These are phyloP conservation scores for Fusarium vanettenii DNA, from an alignment of 2,329 filamentous ascomycete species.

Conservation along the genomic window DNA sequence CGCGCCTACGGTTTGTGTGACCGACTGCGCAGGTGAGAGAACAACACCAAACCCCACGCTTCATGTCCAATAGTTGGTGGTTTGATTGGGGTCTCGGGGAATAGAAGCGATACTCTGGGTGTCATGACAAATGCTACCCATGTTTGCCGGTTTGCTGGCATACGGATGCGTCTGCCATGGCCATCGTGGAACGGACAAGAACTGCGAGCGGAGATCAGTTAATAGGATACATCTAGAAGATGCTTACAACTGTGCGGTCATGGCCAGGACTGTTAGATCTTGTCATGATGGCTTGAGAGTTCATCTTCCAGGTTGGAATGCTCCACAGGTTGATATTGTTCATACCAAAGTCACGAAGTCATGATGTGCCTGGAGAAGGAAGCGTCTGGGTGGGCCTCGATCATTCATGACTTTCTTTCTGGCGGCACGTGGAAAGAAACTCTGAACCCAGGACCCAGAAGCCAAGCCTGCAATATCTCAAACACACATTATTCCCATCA, in stretches of 20 bases:
- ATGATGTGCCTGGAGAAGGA: neutral
- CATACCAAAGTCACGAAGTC: neutral
- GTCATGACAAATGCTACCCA: neutral
- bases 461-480: neutral
- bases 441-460: neutral
- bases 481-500: neutral
- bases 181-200: neutral
- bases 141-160: neutral
- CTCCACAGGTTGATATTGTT: neutral
- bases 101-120: neutral
- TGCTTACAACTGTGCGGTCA: neutral
- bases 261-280: neutral
- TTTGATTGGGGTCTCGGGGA: neutral
- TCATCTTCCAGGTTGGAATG: neutral
- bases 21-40: neutral
- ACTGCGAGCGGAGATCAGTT: neutral
- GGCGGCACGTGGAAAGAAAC: neutral
- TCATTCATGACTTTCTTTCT: neutral
- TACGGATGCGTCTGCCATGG: neutral
- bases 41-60: conserved; percentile 20
- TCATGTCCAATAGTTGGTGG: neutral
- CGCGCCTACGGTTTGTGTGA: conserved; percentile 5
- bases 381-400: neutral
- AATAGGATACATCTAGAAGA: neutral
- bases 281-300: neutral